Evolutionary conservation across 306 rosid species (phyloP), one percentile per base, ranked within the genome.

Genomic region (Trifolium repens): DNA sequence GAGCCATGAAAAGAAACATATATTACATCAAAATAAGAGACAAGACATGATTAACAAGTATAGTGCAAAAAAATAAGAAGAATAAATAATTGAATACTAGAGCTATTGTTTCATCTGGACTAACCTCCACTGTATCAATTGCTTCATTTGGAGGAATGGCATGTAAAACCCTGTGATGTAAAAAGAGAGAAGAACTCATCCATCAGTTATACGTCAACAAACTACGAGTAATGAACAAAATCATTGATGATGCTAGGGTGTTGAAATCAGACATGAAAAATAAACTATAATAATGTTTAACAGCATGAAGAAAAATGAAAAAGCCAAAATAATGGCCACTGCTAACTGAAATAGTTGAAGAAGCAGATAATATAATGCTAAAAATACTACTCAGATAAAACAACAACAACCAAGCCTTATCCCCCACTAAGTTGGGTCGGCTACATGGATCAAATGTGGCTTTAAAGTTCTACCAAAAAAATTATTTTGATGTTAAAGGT

Each of bases 131-230:
- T n/a, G 93, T 90, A 76, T 91, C 98, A 39, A 94, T 89, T 37
- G 93, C 97, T 89, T 89, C 97, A 85, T 90, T 90, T 64, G 96
- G 77, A 81, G 98, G 97, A 83, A 94, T 94, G 80, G 97, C 87
- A 71, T 87, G 93, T 63, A 94, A 86, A 76, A 94, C 97, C 80
- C 94, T 94, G 94, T 73, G 75, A 82, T 67, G 82, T 37, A 46
- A 58, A 44, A 39, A 68, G 64, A 69, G 22, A 49, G 32, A 9
- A 4, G 54, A 75, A 58, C 40, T 64, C 19, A 14, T 64, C 75
- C 62, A 78, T 69, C 68, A 64, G 68, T 26, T 42, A 59, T 74
- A 75, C 44, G 66, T 40, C 15, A 73, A 46, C 30, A 67, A 67
- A 14, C 60, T 55, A 22, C 24, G 24, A 22, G 24, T 22, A 65